phyloP scores from a whole-genome alignment of 352 stramenopile genomes.

The Aphanomyces astaci region DNA sequence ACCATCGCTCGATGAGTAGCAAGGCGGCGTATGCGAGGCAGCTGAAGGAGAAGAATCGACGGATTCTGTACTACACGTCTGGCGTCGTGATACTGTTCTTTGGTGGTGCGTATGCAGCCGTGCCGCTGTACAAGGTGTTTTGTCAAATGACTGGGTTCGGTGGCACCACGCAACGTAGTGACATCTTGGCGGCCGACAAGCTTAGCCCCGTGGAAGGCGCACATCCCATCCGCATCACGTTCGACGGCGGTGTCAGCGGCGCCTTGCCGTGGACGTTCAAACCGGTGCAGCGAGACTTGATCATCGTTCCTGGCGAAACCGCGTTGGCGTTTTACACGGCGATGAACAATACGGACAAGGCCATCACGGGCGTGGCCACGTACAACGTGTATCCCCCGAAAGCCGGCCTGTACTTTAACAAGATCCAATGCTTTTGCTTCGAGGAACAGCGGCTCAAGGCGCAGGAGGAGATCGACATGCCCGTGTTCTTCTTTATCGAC shows the following conservation, averaged over 20 bases:
- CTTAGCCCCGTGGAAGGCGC: constrained; percentile 88
- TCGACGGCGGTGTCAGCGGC: constrained; percentile 92
- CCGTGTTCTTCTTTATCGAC: constrained; percentile 99
- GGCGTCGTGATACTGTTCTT: constrained; percentile 91
- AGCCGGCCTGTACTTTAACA: constrained; percentile 98
- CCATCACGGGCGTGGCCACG: constrained; percentile 98
- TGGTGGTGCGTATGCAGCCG: constrained; percentile 93
- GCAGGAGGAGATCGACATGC: constrained; percentile 98
- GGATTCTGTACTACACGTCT: constrained; percentile 88
- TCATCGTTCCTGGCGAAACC: constrained; percentile 94
- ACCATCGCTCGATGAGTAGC: background rate
- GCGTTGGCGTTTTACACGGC: constrained; percentile 98
- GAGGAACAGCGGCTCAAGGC: constrained; percentile 97
- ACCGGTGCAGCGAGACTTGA: constrained; percentile 90
- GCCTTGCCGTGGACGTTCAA: constrained; percentile 96
- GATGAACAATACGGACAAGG: constrained; percentile 94
- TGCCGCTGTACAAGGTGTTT: constrained; percentile 99
- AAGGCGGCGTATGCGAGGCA: background rate
- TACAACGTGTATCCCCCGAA: constrained; percentile 99
- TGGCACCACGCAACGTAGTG: constrained; percentile 84
- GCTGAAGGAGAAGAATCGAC: constrained; percentile 83
- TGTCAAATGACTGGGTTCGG: constrained; percentile 98
- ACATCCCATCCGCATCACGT: constrained; percentile 93
- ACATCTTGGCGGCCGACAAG: constrained; percentile 69
- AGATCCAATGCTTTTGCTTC: constrained; percentile 99